These are phyloP conservation scores for Pseudogymnoascus sp. DNA, from an alignment of 2,329 filamentous ascomycete genomes.

Conservation along the genomic window DNA sequence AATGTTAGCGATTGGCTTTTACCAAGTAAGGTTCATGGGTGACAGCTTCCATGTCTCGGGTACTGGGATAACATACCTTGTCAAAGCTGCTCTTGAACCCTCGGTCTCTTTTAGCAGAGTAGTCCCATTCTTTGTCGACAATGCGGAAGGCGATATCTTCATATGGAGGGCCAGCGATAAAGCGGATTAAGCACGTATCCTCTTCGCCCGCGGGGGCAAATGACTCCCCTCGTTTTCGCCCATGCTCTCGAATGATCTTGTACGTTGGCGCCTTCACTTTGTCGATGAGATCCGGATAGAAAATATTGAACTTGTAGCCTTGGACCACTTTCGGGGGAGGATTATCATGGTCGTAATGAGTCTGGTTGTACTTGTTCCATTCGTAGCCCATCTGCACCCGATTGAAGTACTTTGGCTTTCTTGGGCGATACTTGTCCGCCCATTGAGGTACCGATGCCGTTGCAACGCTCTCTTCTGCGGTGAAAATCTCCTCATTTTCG, in stretches of 20 bases:
- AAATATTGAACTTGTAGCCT: constrained; percentile 99
- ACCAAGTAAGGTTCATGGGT: background rate
- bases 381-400: constrained; percentile 98
- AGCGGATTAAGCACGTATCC: constrained; percentile 92
- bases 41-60: background rate
- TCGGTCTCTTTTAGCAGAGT: constrained; percentile 86
- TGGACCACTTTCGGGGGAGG: constrained; percentile 96
- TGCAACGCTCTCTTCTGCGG: constrained; percentile 72
- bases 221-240: constrained; percentile 79
- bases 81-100: constrained; percentile 97
- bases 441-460: constrained; percentile 60
- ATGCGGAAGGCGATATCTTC: constrained; percentile 96
- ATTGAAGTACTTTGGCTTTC: constrained; percentile 96
- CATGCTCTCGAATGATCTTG: constrained; percentile 88
- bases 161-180: constrained; percentile 90
- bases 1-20: background rate
- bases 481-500: constrained; percentile 94
- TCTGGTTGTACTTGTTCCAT: constrained; percentile 99
- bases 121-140: constrained; percentile 98
- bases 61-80: constrained; percentile 56
- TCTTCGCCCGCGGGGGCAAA: constrained; percentile 91
- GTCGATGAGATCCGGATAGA: constrained; percentile 95
- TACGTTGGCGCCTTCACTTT: constrained; percentile 91
- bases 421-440: constrained; percentile 75
- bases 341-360: constrained; percentile 97